Evolutionary conservation across 1,139 yeast genomes (phyloP), one percentile per base, ranked within the genome.

Genomic region (Suhomyces maxii): DNA sequence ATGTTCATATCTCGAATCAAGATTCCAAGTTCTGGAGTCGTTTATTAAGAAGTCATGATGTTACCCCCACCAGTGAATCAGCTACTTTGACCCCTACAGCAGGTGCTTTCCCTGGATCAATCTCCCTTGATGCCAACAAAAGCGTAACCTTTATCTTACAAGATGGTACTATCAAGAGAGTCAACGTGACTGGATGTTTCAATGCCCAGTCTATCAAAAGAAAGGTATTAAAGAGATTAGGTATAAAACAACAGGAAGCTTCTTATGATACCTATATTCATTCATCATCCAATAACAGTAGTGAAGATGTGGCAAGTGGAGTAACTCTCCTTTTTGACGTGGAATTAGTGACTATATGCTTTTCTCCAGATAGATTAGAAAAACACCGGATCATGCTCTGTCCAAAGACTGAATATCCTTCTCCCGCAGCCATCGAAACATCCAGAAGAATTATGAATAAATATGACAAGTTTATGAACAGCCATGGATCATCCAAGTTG

Each of bases 281-380:
- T 44, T 30, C 44, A 6, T 28, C 45, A 42, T 55, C 61, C 12
- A 44, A 41, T 10, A 39, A 14, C 39, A 36, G 37, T 26, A 36
- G 34, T 37, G 50, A 40, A 35, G 30, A 39, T 6, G 38, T 38
- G 8, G 42, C 48, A 4, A 36, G 42, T 8, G 47, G 69, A 3
- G 65, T 84, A 2, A 82, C 78, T 45, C 61, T 80, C 33, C 69
- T 90, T 38, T 84, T 80, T 56, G 96, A 89, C 57, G 87, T 86
- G 11, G 97, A 89, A 61, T 73, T 90, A 40, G 89, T 88, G 2
- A 83, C 95, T 0, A 82, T 88, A 7, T 87, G 96, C 59, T 91
- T 86, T 58, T 83, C 91, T 0, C 77, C 82, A 3, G 90, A 84
- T 44, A 69, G 91, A 36, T 64, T 76, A 8, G 96, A 88, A 55